Base-by-base conservation (phyloP, 2,329 filamentous ascomycete genomes). In the Exophiala phaeomuriformis region DNA sequence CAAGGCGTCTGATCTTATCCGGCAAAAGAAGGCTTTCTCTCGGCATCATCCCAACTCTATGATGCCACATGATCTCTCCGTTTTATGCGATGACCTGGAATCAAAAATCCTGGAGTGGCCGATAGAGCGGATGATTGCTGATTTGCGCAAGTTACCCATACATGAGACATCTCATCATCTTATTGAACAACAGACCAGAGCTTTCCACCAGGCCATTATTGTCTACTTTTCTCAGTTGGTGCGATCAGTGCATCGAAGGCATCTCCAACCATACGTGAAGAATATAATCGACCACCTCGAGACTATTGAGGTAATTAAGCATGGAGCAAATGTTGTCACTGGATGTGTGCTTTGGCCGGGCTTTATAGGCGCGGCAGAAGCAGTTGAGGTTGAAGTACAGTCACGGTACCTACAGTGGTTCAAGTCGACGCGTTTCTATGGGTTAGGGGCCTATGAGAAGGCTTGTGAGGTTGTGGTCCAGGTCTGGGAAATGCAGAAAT, bases 351-450 rank as follows among this genome's bases (percentile, higher is more conserved):
- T 50, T 31, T 50, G 47, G 47, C 47, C 47, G 37, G 75, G 70
- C 46, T 65, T 66, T 53, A 73, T 70, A 2, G 75, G 75, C 9
- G 73, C 69, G 35, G 71, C 65, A 53, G 78, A 78, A 68, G 76
- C 72, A 7, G 65, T 64, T 54, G 73, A 69, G 3, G 78, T 67
- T 41, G 77, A 69, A 5, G 60, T 56, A 75, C 76, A 79, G 30
- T 72, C 67, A 42, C 47, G 47, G 6, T 50, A 43, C 28, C 42
- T 19, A 39, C 29, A 37, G 9, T 50, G 47, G 47, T 50, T 50
- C 12, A 40, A 50, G 19, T 1, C 19, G 19, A 19, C 19, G 19
- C 19, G 19, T 19, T 19, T 19, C 19, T 19, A 19, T 19, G 19
- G 19, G 19, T 19, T 19, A 19, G 19, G 19, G 19, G 19, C 19